Percentiles rank a stretch among this genome's conserved stretches.
Evolutionary conservation across 768 basidiomycete genomes (phyloP).

Genomic region (Phylloporus sp.): DNA sequence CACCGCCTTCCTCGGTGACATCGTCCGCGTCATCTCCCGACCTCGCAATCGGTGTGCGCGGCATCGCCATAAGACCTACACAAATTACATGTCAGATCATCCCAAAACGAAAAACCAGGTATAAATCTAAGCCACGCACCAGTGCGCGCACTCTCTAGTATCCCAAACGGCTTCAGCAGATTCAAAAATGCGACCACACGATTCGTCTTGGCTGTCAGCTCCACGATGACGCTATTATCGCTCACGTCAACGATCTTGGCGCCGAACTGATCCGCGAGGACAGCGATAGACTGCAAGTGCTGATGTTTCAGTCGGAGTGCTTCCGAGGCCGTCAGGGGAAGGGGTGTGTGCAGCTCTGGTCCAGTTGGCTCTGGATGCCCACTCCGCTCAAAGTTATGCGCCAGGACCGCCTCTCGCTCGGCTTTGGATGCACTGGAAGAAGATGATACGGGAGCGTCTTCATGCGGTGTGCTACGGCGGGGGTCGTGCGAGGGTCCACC

Average conservation of each 20-base stretch:
- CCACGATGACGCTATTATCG: constrained; percentile 92
- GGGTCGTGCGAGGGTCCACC: constrained; percentile 85
- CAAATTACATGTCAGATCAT: neutral
- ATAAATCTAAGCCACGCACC: constrained; percentile 46
- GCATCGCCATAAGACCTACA: constrained; percentile 96
- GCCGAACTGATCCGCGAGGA: constrained; percentile 83
- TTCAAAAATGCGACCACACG: constrained; percentile 92
- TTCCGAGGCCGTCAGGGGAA: constrained; percentile 70
- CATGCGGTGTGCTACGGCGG: constrained; percentile 35
- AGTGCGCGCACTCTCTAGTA: constrained; percentile 91
- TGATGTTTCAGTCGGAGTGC: constrained; percentile 87
- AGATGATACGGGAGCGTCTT: neutral
- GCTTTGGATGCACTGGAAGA: constrained; percentile 46
- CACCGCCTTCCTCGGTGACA: constrained; percentile 45
- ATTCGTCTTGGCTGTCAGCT: constrained; percentile 88
- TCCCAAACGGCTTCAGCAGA: constrained; percentile 89
- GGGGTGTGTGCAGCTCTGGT: constrained; percentile 27
- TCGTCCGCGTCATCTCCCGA: constrained; percentile 57
- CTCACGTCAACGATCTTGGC: constrained; percentile 93
- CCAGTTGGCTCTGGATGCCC: constrained; percentile 34
- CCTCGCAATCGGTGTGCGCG: constrained; percentile 81
- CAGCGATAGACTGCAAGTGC: constrained; percentile 82
- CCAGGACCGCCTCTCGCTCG: constrained; percentile 68
- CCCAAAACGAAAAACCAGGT: neutral
- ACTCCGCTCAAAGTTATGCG: constrained; percentile 72